These are phyloP conservation scores for Magnaporthales sp. DNA, from an alignment of 2,329 filamentous ascomycete genomes.

Conservation along the genomic window DNA sequence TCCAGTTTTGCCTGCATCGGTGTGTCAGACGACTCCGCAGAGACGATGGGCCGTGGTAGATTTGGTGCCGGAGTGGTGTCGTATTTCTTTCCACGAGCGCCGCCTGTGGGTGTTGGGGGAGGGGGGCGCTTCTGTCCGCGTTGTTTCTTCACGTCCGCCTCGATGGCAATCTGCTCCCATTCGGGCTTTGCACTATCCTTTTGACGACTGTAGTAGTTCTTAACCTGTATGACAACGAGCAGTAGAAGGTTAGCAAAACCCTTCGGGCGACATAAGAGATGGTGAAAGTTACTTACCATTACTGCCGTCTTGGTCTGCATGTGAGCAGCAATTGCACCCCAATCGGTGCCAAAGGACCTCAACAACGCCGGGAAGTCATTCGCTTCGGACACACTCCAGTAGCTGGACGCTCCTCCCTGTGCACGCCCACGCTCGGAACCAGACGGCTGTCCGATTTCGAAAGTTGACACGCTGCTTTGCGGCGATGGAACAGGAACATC, in stretches of 20 bases:
- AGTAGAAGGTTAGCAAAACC: slow-evolving; percentile 15
- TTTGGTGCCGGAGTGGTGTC: slow-evolving; percentile 37
- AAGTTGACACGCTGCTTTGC: slow-evolving; percentile 37
- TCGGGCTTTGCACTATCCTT: slow-evolving; percentile 46
- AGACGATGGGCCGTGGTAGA: slow-evolving; percentile 18
- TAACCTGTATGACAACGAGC: slow-evolving; percentile 41
- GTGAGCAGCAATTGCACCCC: slow-evolving; percentile 63
- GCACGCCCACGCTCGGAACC: slow-evolving; percentile 31
- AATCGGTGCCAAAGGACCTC: slow-evolving; percentile 70
- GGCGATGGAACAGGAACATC: slow-evolving; percentile 41
- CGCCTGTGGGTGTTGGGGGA: slow-evolving; percentile 46
- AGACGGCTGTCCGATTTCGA: slow-evolving; percentile 35
- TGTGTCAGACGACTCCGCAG: slow-evolving; percentile 38
- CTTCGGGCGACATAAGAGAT: not conserved
- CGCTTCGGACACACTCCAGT: slow-evolving; percentile 79
- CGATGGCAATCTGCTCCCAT: slow-evolving; percentile 50
- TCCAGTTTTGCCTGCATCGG: slow-evolving; percentile 37
- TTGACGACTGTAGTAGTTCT: slow-evolving; percentile 59
- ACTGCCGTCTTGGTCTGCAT: slow-evolving; percentile 80
- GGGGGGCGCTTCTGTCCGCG: slow-evolving; percentile 51
- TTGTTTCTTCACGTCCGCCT: slow-evolving; percentile 47
- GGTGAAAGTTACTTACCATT: slow-evolving; percentile 52
- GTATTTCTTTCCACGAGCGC: slow-evolving; percentile 41
- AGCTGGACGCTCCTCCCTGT: slow-evolving; percentile 61
- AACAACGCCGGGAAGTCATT: slow-evolving; percentile 68